Percentiles rank a stretch among this genome's conserved stretches.
Conservation (phyloP, 352 stramenopile species). For the Phytopythium litorale region DNA sequence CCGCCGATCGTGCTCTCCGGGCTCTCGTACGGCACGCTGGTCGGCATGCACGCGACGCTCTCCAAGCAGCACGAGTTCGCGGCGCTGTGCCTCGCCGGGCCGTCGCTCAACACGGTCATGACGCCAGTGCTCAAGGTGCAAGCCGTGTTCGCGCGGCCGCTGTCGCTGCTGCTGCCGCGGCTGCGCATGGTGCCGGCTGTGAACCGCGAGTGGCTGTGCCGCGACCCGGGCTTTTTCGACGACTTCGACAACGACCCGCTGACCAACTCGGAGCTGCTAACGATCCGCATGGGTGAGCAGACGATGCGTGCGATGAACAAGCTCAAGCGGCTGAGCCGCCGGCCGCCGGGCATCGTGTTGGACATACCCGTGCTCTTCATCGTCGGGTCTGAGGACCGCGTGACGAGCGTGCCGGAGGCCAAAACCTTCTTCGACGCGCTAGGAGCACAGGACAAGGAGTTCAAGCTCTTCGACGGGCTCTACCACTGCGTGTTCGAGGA, state of each 20-base stretch:
- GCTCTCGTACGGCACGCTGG: constrained; percentile 33
- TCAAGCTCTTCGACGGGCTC: constrained; percentile 54
- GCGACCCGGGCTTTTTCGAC: constrained; percentile 29
- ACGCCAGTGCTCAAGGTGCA: constrained; percentile 32
- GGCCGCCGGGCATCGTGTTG: constrained; percentile 13
- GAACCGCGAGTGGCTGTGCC: constrained; percentile 23
- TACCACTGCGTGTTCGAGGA: constrained; percentile 69
- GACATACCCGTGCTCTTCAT: constrained; percentile 35
- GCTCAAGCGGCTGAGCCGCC: constrained; percentile 20
- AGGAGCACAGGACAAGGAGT: constrained; percentile 52
- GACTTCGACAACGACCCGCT: constrained; percentile 37
- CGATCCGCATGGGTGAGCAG: constrained; percentile 30
- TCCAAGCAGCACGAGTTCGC: constrained; percentile 36
- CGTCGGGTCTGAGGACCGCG: constrained; percentile 38
- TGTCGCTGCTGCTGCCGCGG: constrained; percentile 28
- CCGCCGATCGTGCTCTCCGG: constrained; percentile 35
- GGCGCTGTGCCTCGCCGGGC: constrained; percentile 26
- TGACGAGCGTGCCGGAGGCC: constrained; percentile 33
- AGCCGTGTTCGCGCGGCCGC: constrained; percentile 23
- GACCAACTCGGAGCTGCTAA: constrained; percentile 31
- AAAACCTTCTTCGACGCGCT: constrained; percentile 38
- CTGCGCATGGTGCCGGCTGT: constrained; percentile 37
- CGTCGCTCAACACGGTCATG: constrained; percentile 32
- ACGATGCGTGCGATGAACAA: constrained; percentile 35
- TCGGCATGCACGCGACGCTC: constrained; percentile 37